Conservation (phyloP, 345 rosid species). For the Eucalyptus cladocalyx region DNA sequence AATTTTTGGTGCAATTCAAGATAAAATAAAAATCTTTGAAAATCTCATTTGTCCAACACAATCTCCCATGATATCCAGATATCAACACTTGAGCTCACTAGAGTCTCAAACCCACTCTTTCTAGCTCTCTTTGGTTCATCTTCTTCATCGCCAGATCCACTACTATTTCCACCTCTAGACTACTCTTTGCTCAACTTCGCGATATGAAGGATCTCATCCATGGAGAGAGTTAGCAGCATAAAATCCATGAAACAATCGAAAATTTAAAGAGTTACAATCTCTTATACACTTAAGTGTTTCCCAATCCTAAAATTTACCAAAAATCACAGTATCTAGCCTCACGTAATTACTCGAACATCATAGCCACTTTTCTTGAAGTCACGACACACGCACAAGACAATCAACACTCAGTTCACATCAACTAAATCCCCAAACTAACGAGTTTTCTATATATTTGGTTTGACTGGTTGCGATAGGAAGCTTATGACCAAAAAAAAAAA, state of each 20-base stretch:
- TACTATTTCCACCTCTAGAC: background rate
- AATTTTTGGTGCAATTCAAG: background rate
- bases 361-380: background rate
- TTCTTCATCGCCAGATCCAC: too few relatives aligned
- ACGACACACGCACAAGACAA: background rate
- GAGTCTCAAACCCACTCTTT: too few relatives aligned
- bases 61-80: background rate
- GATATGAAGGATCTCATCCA: too few relatives aligned
- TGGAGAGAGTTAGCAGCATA: background rate
- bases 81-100: background rate
- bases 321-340: background rate
- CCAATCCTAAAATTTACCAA: background rate
- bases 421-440: background rate
- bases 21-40: too few relatives aligned
- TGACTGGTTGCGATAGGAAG: background rate
- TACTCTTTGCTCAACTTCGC: background rate
- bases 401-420: background rate
- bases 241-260: background rate
- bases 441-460: background rate
- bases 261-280: background rate
- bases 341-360: background rate
- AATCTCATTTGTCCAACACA: background rate
- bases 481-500: background rate
- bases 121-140: background rate
- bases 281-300: background rate